A percentile compares a stretch with the other conserved stretches of the same genome.
Conservation (phyloP, 106 monocot species). For the Allium sativum region DNA sequence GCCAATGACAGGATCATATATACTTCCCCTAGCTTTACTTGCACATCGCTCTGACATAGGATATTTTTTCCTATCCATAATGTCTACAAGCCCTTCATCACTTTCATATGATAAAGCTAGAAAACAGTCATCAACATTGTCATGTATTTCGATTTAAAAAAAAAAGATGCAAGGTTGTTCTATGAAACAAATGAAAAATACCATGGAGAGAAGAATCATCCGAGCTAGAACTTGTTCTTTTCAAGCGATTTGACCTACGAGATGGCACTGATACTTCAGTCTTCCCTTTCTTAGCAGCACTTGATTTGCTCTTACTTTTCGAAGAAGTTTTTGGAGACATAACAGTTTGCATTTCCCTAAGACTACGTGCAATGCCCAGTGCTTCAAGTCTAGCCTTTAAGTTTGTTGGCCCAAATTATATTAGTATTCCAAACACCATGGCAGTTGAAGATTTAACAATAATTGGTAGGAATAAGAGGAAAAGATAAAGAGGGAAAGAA, state of each 20-base stretch:
- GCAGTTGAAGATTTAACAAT: neutral
- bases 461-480: neutral
- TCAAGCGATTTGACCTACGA: slow-evolving; percentile 24
- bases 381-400: slow-evolving; percentile 40
- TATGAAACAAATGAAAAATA: neutral
- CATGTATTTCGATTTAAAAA: neutral
- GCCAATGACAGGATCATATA: slow-evolving; percentile 45
- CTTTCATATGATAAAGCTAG: neutral
- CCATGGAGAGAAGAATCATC: slow-evolving; percentile 7
- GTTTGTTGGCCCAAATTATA: neutral
- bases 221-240: slow-evolving; percentile 3
- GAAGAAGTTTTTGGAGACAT: slow-evolving; percentile 5
- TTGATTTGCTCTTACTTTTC: neutral
- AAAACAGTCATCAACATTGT: neutral
- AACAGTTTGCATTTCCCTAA: slow-evolving; percentile 10
- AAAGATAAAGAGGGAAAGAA: neutral
- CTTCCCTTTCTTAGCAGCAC: neutral
- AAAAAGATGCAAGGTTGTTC: neutral
- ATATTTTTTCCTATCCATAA: slow-evolving; percentile 10
- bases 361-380: slow-evolving; percentile 23
- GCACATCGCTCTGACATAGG: slow-evolving; percentile 17
- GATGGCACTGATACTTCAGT: neutral
- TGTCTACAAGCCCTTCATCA: neutral
- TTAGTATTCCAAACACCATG: too few relatives aligned
- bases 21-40: slow-evolving; percentile 34